Evolutionary conservation across 2,329 filamentous ascomycete species (phyloP).

Genomic region (Gaeumannomyces sp.): DNA sequence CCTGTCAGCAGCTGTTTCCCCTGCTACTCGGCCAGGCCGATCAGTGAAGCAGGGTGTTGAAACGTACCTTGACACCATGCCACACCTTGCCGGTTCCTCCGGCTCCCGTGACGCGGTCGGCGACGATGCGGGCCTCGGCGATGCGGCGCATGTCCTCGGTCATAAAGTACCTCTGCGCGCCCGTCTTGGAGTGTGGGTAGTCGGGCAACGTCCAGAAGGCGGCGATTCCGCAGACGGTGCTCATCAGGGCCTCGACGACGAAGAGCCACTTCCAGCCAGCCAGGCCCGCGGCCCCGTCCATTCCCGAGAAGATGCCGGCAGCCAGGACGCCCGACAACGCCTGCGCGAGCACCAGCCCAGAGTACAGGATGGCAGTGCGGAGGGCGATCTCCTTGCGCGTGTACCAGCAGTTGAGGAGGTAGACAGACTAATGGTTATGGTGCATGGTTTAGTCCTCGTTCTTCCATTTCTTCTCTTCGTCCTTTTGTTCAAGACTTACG

Average conservation of each 20-base stretch:
- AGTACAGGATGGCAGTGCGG: slow-evolving; percentile 49
- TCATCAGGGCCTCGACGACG: slow-evolving; percentile 3
- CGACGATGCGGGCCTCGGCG: slow-evolving; percentile 1
- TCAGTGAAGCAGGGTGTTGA: neutral
- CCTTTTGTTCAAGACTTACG: neutral
- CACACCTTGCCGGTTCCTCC: slow-evolving; percentile 1
- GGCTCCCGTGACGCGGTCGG: slow-evolving; percentile 2
- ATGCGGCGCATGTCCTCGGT: slow-evolving; percentile 4
- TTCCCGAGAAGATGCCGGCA: slow-evolving; percentile 42
- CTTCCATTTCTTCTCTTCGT: neutral
- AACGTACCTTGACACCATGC: slow-evolving; percentile 3
- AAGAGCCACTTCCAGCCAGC: slow-evolving; percentile 10
- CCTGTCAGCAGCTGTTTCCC: neutral
- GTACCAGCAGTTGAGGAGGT: slow-evolving; percentile 52
- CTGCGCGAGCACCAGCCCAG: slow-evolving; percentile 57
- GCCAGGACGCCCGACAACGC: slow-evolving; percentile 58
- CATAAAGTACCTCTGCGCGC: neutral
- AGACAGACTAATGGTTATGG: slow-evolving; percentile 15
- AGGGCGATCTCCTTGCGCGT: slow-evolving; percentile 57
- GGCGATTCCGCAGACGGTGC: neutral
- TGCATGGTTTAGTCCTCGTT: neutral
- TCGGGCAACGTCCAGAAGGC: slow-evolving; percentile 1
- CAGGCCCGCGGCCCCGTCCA: slow-evolving; percentile 5
- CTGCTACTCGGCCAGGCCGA: neutral
- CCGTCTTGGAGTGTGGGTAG: slow-evolving; percentile 6